Percentiles rank a stretch among this genome's conserved stretches.
phyloP scores from a whole-genome alignment of 2,329 filamentous ascomycete species.

The Tothia fuscella region DNA sequence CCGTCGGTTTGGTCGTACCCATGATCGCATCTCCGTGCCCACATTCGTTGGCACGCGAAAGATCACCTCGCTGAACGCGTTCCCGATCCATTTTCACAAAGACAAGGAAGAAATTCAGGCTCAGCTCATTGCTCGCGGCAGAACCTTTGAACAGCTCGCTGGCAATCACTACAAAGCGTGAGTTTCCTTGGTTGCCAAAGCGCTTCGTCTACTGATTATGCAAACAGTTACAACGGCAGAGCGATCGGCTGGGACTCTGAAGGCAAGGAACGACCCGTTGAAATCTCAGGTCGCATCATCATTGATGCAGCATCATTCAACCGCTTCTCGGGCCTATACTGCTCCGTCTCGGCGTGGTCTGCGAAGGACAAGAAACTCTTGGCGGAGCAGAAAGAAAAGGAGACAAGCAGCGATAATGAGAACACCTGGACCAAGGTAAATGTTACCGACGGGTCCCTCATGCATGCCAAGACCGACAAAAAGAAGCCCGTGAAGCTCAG shows the following conservation, averaged over 20 bases:
- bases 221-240: neutral
- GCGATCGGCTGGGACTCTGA: constrained; percentile 4
- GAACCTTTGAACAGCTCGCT: neutral
- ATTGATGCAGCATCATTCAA: constrained; percentile 37
- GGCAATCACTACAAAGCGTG: constrained; percentile 18
- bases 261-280: constrained; percentile 7
- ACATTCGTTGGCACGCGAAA: constrained; percentile 28
- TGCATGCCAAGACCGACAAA: neutral
- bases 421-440: no score
- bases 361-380: neutral
- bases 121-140: constrained; percentile 1
- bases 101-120: constrained; percentile 21
- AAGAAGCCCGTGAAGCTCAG: neutral
- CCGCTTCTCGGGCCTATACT: constrained; percentile 9
- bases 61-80: constrained; percentile 31
- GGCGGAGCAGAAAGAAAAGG: neutral
- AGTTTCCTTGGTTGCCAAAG: constrained; percentile 17
- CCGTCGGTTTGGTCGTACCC: constrained; percentile 19
- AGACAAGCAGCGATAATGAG: neutral
- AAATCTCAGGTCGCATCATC: constrained; percentile 36
- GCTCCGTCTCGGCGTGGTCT: neutral
- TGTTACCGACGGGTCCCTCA: neutral
- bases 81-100: constrained; percentile 33
- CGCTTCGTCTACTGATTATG: neutral
- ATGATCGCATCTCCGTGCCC: constrained; percentile 14